Percentiles rank a stretch among this genome's conserved stretches.
phyloP scores from a whole-genome alignment of 139 green algal species.

The Chlamydomonas sp. region DNA sequence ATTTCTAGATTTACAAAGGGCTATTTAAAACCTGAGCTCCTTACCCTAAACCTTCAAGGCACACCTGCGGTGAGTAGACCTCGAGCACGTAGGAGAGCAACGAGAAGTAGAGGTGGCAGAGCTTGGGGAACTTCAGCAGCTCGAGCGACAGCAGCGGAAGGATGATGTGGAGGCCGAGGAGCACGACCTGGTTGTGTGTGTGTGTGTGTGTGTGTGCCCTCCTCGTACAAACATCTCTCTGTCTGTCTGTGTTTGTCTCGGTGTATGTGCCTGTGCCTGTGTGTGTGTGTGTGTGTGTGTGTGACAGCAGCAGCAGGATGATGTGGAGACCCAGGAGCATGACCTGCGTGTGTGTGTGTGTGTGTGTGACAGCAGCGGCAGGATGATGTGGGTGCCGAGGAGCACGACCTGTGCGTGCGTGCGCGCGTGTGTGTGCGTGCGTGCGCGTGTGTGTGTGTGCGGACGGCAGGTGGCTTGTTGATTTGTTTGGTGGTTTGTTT shows the following conservation, averaged over 20 bases:
- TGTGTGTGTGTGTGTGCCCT: too few species aligned
- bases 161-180: conserved; percentile 22
- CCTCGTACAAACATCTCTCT: too few species aligned
- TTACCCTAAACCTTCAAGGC: too few species aligned
- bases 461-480: too few species aligned
- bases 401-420: not conserved
- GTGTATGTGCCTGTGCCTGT: too few species aligned
- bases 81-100: conserved; percentile 20
- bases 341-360: not conserved
- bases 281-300: conserved; percentile 8
- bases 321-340: not conserved
- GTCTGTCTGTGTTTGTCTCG: too few species aligned
- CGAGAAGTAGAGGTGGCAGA: conserved; percentile 20
- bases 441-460: not conserved
- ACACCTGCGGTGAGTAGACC: conserved; percentile 17
- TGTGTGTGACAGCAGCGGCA: not conserved
- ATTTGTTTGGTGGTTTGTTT: not conserved
- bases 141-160: conserved; percentile 16
- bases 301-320: not conserved
- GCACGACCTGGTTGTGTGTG: conserved; percentile 19
- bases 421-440: conserved; percentile 2
- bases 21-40: too few species aligned
- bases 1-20: too few species aligned
- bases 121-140: conserved; percentile 31
- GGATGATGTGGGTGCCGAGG: too few species aligned